Base-by-base conservation (phyloP, 495 filamentous ascomycete genomes). In the Chaetomium cochliodes region DNA sequence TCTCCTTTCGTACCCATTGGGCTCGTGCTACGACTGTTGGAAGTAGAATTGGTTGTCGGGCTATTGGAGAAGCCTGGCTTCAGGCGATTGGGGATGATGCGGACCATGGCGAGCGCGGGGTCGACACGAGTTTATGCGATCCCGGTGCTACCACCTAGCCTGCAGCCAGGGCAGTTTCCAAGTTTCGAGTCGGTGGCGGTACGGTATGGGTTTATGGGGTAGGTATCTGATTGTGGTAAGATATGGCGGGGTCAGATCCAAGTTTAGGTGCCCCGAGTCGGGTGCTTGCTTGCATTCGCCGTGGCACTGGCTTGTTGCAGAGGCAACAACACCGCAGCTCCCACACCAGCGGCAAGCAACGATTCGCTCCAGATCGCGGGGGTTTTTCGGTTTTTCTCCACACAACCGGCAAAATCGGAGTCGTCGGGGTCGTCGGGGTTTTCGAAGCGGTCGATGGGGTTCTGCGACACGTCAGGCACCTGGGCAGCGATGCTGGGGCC, bases 1-100 rank as follows among this genome's bases (percentile, higher is more conserved):
- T 82, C 80, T 18, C 65, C 70, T 54, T 81, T 81, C 56, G 53
- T 70, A 20, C 76, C 66, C 76, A 82, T 77, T 66, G 78, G 79
- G 64, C 78, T 82, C 22, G 66, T 67, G 61, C 67, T 79, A 39
- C 79, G 74, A 58, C 76, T 81, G 59, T 77, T 77, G 56, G 66
- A 42, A 53, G 65, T 67, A 28, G 80, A 78, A 72, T 78, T 84
- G 53, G 86, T 82, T 77, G 82, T 86, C 20, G 84, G 78, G 70
- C 76, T 84, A 67, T 82, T 79, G 68, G 86, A 87, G 69, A 81
- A 80, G 69, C 67, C 69, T 13, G 83, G 82, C 78, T 88, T 91
- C 47, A 92, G 80, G 52, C 89, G 87, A 74, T 82, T 85, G 65
- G 89, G 89, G 44, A 92, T 82, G 69, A 91, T 82, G 74, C 88